Base-by-base conservation (phyloP, 768 basidiomycete species). In the Russula sp. region DNA sequence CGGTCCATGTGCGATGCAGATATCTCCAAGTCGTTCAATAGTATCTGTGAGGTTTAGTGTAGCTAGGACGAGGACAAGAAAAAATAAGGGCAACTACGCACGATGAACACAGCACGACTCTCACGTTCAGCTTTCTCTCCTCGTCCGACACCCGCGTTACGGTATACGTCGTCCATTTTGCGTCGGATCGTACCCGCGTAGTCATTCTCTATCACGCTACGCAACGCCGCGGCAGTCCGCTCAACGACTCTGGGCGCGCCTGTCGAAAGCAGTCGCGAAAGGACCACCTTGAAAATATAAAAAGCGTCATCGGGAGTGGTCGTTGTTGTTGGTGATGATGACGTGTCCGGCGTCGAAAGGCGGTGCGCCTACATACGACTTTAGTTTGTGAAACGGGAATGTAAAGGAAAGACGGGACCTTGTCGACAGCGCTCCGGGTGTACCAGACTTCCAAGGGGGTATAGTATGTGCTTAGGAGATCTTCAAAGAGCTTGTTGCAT, bases 301-400 rank as follows among this genome's bases (percentile, higher is more conserved):
- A 98, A 99, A 2, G 88, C 89, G 68, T 98, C 97, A 73, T 99
- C 97, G 0, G 92, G 91, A 0, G 84, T 85, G 0, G 91, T 93
- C 0, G 88, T 90, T 1, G 79, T 83, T 11, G 81, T 77, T 55
- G 82, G 91, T 45, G 69, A 76, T 61, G 87, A 82, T 2, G 86
- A 80, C 7, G 80, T 71, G 70, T 98, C 94, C 2, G 84, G 79
- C 14, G 78, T 84, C 32, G 96, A 91, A 48, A 97, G 78, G 31
- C 87, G 85, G 70, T 96, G 94, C 1, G 96, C 96, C 94, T 98
- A 68, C 11, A 53, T 39, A 35, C 44, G 14, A 40, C n/a, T 42
- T 55, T 11, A 60, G 58, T 35, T 7, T 27, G 27, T 32, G 40
- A 1, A 14, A 37, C 2, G 16, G 10, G 42, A 44, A 50, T 22